Base-by-base conservation (phyloP, 1,139 yeast species). In the Hansenula lynferdii region DNA sequence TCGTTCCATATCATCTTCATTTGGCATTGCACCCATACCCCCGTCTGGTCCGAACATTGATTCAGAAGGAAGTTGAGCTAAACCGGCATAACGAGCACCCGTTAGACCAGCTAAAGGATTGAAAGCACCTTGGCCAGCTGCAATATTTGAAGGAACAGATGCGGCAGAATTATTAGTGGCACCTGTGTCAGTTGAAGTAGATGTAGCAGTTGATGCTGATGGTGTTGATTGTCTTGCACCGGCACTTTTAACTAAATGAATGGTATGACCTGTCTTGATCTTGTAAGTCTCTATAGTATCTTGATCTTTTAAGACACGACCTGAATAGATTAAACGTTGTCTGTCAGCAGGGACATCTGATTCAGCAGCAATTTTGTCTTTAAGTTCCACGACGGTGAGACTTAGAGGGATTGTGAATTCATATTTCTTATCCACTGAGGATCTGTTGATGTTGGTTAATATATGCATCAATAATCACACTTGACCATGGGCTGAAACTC, bases 41-140 rank as follows among this genome's bases (percentile, higher is more conserved):
- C 96, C 96, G 58, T 90, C 97, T 16, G 96, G 94, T 1, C 97
- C 97, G 65, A 92, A 89, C 83, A 86, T 76, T 34, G 85, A 79
- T 0, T 90, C 87, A 3, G 86, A 75, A 3, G 98, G 97, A 58
- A 92, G 69, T 51, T 87, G 90, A 12, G 89, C 74, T 51, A 80
- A 82, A 1, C 98, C 98, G 3, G 97, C 97, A 56, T 89, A 92
- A 40, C 97, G 76, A 1, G 97, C 97, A 31, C 96, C 94, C 0
- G 97, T 90, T 51, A 92, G 69, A 48, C 85, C 96, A 7, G 96
- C 92, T 50, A 92, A 68, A 21, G 96, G 95, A 60, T 92, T 87
- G 61, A 84, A 86, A 0, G 95, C 76, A 12, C 94, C 94, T 48
- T 80, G 84, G 4, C 98, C 98, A 2, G 97, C 77, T 4, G 96